Conservation (phyloP, 106 monocot genomes). For the Dioscorea dumetorum region DNA sequence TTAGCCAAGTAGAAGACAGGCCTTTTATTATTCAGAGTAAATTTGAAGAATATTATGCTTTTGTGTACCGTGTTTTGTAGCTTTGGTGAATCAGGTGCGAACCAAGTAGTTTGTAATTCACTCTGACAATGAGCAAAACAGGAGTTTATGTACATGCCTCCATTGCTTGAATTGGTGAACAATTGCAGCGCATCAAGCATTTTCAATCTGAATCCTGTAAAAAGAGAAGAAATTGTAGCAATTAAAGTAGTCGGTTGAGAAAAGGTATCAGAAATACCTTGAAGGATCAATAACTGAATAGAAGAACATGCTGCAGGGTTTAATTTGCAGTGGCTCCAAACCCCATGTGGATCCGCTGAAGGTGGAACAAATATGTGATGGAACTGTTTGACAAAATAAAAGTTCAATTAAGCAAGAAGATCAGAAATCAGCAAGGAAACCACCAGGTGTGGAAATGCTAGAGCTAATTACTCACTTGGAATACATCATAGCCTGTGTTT, state of each 20-base stretch:
- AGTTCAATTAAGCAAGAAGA: background rate
- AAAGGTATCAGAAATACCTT: slow-evolving; percentile 31
- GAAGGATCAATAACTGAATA: slow-evolving; percentile 47
- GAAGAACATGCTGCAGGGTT: slow-evolving; percentile 37
- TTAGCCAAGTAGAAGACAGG: too few relatives aligned
- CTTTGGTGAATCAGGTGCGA: slow-evolving; percentile 49
- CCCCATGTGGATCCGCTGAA: slow-evolving; percentile 49
- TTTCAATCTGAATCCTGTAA: slow-evolving; percentile 53
- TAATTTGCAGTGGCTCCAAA: slow-evolving; percentile 64
- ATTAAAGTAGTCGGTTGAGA: too few relatives aligned
- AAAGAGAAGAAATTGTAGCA: too few relatives aligned
- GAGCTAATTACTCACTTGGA: slow-evolving; percentile 41
- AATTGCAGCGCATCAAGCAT: slow-evolving; percentile 45
- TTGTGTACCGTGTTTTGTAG: slow-evolving; percentile 54
- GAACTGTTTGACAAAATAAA: slow-evolving; percentile 38
- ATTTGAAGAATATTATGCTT: too few relatives aligned
- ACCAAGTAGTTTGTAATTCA: slow-evolving; percentile 79
- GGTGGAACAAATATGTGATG: slow-evolving; percentile 75
- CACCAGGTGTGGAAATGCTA: background rate
- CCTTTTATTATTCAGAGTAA: too few relatives aligned
- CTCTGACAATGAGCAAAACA: slow-evolving; percentile 95
- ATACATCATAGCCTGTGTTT: slow-evolving; percentile 88
- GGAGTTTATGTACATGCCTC: slow-evolving; percentile 79
- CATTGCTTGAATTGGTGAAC: slow-evolving; percentile 14
- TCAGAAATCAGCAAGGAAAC: background rate